Percentiles rank a stretch among this genome's conserved stretches.
Conservation (phyloP, 805 yeast genomes). For the Candida xiaguanensis region DNA sequence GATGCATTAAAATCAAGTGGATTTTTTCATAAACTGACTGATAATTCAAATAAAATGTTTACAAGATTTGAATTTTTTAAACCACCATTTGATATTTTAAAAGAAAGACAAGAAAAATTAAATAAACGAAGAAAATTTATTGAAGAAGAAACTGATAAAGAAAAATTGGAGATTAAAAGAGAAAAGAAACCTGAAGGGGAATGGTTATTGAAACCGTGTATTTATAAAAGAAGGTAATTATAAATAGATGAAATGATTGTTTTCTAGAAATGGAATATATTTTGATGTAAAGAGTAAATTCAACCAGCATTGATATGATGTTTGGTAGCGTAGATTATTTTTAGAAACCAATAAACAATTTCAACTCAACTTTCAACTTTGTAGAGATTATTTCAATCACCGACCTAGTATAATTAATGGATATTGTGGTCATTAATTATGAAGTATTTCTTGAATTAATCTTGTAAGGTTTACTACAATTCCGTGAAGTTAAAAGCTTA, state of each 20-base stretch:
- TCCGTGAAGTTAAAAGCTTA: no score
- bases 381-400: no score
- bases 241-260: not conserved
- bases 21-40: conserved; percentile 84
- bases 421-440: no score
- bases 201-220: conserved; percentile 93
- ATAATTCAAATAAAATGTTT: conserved; percentile 87
- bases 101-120: conserved; percentile 57
- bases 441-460: no score
- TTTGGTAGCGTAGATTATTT: no score
- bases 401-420: no score
- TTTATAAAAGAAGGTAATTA: conserved; percentile 71
- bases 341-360: no score
- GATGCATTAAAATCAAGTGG: conserved; percentile 74
- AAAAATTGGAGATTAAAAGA: conserved; percentile 55
- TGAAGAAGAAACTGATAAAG: conserved; percentile 64
- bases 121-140: conserved; percentile 64
- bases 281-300: not conserved
- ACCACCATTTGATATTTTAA: conserved; percentile 67
- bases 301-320: not conserved
- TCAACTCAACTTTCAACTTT: no score
- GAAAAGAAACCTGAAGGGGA: conserved; percentile 64
- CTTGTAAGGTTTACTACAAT: no score
- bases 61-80: conserved; percentile 91
- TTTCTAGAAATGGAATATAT: not conserved